Percentiles rank a stretch among this genome's conserved stretches.
Evolutionary conservation across 164 flowering plant species (phyloP).

Genomic region (Kingdonia uniflora): DNA sequence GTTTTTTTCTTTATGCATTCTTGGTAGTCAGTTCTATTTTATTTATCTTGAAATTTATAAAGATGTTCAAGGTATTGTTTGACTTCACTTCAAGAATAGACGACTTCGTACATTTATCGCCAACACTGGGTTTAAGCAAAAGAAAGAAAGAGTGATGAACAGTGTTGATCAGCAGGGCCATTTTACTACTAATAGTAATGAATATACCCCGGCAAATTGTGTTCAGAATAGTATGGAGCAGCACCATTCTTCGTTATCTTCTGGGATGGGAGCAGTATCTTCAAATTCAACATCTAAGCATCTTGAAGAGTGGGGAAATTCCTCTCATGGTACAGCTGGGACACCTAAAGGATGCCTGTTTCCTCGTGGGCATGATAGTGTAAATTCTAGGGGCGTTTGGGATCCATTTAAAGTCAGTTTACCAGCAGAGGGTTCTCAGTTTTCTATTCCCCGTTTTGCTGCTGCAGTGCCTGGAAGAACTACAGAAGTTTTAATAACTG

Average conservation of each 20-base stretch:
- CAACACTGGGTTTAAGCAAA: slow-evolving; percentile 19
- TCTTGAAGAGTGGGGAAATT: slow-evolving; percentile 30
- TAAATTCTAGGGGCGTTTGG: slow-evolving; percentile 27
- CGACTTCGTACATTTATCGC: too few species aligned
- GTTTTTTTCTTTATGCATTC: too few species aligned
- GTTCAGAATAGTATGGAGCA: slow-evolving; percentile 13
- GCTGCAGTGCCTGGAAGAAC: slow-evolving; percentile 15
- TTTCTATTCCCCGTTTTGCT: slow-evolving; percentile 22
- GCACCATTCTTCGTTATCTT: too few species aligned
- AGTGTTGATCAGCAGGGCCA: slow-evolving; percentile 27
- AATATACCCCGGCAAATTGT: slow-evolving; percentile 18
- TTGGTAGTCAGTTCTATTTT: too few species aligned
- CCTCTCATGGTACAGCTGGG: slow-evolving; percentile 17
- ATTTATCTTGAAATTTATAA: too few species aligned
- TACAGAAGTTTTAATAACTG: slow-evolving; percentile 11
- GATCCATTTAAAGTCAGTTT: slow-evolving; percentile 31
- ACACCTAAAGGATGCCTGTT: slow-evolving; percentile 24
- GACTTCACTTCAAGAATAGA: too few species aligned
- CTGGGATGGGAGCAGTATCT: slow-evolving; percentile 1
- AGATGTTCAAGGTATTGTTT: too few species aligned
- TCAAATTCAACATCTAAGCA: slow-evolving; percentile 16
- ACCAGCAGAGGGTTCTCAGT: slow-evolving; percentile 25
- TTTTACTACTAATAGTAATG: slow-evolving; percentile 27
- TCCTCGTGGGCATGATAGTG: slow-evolving; percentile 21
- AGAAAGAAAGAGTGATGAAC: slow-evolving; percentile 37